These are phyloP conservation scores for Terfezia claveryi DNA, from an alignment of 495 filamentous ascomycete species.

Conservation along the genomic window DNA sequence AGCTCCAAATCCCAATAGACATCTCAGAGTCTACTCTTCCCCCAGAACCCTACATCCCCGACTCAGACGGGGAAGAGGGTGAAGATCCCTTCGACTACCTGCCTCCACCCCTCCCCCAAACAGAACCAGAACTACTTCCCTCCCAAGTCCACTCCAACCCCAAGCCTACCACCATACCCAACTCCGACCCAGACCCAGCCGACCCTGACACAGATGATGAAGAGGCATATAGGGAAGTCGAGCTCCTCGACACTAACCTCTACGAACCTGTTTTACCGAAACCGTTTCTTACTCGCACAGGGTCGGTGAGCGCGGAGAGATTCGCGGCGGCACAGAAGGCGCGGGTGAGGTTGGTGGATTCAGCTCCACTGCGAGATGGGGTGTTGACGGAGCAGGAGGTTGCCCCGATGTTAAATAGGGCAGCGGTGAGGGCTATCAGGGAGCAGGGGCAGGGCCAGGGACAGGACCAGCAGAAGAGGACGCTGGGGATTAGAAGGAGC, in stretches of 20 bases:
- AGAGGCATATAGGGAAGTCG: background rate
- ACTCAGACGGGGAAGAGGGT: background rate
- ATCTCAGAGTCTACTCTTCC: no score
- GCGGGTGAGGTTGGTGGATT: background rate
- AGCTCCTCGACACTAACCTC: background rate
- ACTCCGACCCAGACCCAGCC: background rate
- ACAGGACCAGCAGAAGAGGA: conserved; percentile 6
- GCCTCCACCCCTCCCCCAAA: background rate
- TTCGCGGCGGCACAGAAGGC: background rate
- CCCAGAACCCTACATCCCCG: background rate
- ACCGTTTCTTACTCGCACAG: background rate
- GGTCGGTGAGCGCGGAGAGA: background rate
- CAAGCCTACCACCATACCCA: background rate
- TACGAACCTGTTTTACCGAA: background rate
- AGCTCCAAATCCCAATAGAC: no score
- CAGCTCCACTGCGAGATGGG: background rate
- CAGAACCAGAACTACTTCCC: background rate
- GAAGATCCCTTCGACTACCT: background rate
- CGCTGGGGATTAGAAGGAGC: conserved; percentile 22
- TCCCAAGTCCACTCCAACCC: background rate
- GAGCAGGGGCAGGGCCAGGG: background rate
- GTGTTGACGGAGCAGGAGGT: background rate
- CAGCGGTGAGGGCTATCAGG: background rate
- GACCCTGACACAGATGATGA: background rate
- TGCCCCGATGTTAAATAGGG: background rate